These are phyloP conservation scores for Saprolegnia parasitica DNA, from an alignment of 352 stramenopile species.

Conservation along the genomic window DNA sequence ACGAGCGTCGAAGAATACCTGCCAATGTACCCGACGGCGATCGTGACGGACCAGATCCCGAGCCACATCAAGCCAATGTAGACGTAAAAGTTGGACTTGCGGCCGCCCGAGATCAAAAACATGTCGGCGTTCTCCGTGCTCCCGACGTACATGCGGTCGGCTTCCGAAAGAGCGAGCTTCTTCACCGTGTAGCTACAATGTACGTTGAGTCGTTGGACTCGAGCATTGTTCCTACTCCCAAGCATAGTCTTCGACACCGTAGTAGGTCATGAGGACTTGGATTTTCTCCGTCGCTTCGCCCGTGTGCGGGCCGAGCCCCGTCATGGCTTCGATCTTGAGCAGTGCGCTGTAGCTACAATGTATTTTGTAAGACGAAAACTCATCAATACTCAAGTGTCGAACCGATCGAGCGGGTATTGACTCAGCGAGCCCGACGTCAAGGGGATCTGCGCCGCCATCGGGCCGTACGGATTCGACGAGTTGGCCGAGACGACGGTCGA, in stretches of 20 bases:
- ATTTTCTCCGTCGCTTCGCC: slow-evolving; percentile 5
- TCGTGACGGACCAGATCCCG: slow-evolving; percentile 25
- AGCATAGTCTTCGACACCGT: slow-evolving; percentile 14
- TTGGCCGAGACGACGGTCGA: slow-evolving; percentile 18
- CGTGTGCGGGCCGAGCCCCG: not conserved
- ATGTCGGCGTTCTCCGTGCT: not conserved
- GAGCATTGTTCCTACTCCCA: slow-evolving; percentile 15
- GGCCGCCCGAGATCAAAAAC: not conserved
- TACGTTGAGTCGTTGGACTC: not conserved
- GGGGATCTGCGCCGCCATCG: slow-evolving; percentile 6
- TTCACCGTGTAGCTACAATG: slow-evolving; percentile 11
- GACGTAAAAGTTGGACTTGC: slow-evolving; percentile 22
- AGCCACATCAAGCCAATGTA: slow-evolving; percentile 23
- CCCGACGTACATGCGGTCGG: slow-evolving; percentile 1
- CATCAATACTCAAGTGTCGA: slow-evolving; percentile 8
- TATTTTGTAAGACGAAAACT: too few relatives aligned
- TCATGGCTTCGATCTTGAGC: slow-evolving; percentile 22
- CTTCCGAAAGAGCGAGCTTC: not conserved
- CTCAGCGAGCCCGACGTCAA: slow-evolving; percentile 11
- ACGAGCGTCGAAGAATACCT: not conserved
- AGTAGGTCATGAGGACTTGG: slow-evolving; percentile 3
- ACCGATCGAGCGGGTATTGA: slow-evolving; percentile 24
- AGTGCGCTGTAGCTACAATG: slow-evolving; percentile 3
- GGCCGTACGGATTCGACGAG: slow-evolving; percentile 1
- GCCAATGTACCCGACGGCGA: slow-evolving; percentile 26